Conservation (phyloP, 352 stramenopile genomes). For the Phytophthora melonis region DNA sequence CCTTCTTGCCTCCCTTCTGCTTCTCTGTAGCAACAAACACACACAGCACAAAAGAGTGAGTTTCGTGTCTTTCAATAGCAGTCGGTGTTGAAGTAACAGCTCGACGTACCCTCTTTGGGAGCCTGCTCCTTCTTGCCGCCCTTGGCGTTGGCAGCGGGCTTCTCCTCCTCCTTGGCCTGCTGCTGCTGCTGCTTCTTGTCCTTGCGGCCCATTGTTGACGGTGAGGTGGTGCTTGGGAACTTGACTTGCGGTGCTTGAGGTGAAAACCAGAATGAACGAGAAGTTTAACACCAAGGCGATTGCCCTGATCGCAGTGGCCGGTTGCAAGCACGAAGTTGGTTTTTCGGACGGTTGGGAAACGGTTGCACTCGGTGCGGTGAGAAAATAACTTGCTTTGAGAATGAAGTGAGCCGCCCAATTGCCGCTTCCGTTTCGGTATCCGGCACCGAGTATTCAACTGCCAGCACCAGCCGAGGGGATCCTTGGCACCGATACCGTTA, state of each 20-base stretch:
- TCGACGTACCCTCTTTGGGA: constrained; percentile 20
- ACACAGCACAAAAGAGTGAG: neutral
- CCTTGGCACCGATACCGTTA: constrained; percentile 2
- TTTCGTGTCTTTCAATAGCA: neutral
- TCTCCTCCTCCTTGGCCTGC: constrained; percentile 16
- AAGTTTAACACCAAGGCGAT: neutral
- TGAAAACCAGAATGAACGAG: constrained; percentile 19
- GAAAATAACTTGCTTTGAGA: neutral
- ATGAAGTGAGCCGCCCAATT: neutral
- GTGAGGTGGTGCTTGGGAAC: neutral
- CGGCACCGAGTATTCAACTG: neutral
- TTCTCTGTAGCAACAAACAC: neutral
- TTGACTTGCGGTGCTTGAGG: constrained; percentile 18
- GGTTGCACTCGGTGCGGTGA: neutral
- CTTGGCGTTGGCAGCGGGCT: constrained; percentile 23
- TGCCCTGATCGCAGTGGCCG: neutral
- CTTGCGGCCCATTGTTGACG: constrained; percentile 40
- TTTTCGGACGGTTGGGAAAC: neutral
- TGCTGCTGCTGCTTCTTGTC: constrained; percentile 35
- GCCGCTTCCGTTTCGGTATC: neutral
- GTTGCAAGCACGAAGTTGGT: neutral
- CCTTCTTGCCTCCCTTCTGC: constrained; percentile 14
- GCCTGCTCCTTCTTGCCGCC: constrained; percentile 30
- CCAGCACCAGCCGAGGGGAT: neutral
- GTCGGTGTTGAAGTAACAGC: too few species aligned